Percentiles rank a stretch among this genome's conserved stretches.
Conservation (phyloP, 2,329 filamentous ascomycete species). For the Colletotrichum filicis region DNA sequence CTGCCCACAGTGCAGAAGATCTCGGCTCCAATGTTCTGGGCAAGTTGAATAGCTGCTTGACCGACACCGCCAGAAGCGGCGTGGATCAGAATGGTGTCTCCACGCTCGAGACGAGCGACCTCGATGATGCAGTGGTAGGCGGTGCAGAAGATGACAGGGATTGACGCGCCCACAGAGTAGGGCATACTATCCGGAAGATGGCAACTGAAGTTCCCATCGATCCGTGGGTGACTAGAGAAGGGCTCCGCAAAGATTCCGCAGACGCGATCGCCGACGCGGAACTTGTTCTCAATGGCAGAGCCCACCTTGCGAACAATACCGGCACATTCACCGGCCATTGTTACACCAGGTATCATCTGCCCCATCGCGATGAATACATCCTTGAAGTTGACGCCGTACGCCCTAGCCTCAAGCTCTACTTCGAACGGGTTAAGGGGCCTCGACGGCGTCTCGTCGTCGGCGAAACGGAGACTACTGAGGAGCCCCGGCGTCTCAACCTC, state of each 20-base stretch:
- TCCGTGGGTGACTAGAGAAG: constrained; percentile 1
- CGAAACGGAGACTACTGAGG: constrained; percentile 27
- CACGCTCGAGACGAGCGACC: constrained; percentile 39
- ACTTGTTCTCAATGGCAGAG: constrained; percentile 27
- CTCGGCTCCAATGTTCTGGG: constrained; percentile 43
- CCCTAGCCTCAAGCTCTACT: constrained; percentile 37
- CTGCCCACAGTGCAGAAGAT: constrained; percentile 45
- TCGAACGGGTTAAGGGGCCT: constrained; percentile 33
- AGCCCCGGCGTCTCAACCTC: constrained; percentile 34
- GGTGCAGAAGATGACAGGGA: constrained; percentile 42
- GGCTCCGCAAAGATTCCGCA: constrained; percentile 4
- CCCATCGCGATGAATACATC: constrained; percentile 41
- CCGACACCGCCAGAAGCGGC: constrained; percentile 48
- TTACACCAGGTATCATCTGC: constrained; percentile 34
- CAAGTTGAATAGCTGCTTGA: constrained; percentile 48
- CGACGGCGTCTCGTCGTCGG: constrained; percentile 23
- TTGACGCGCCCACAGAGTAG: constrained; percentile 48
- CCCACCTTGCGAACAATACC: constrained; percentile 43
- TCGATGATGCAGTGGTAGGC: constrained; percentile 41
- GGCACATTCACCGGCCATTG: constrained; percentile 40
- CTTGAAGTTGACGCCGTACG: constrained; percentile 38
- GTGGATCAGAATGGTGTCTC: constrained; percentile 49
- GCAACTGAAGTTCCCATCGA: constrained; percentile 35
- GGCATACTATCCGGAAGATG: constrained; percentile 50
- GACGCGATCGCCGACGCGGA: constrained; percentile 40